Evolutionary conservation across 176 grass and related monocot species (phyloP), one percentile per base, ranked within the genome.

Genomic region (Microstegium vimineum): DNA sequence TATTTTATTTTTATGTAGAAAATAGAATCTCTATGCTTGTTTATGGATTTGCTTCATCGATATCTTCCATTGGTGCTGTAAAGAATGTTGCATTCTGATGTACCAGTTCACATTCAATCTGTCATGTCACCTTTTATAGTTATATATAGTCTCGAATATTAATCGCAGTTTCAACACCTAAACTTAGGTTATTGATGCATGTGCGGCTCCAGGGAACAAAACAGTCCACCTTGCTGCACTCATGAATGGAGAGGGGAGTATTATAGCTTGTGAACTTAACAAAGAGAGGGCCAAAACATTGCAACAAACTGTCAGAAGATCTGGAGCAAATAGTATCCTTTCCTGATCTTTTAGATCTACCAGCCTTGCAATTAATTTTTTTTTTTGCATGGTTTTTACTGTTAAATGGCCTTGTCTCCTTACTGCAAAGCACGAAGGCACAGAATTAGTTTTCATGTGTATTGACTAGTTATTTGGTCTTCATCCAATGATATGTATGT

Each of bases 201-300:
- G 95, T 93, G 95, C 95, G 84, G 92, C 95, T 90, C 95, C 95
- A 86, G 95, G 95, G 92, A 98, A 98, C 89, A 95, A 98, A 91
- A 98, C 95, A 27, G 82, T 86, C 18, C 92, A 98, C 49, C 89
- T 98, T 85, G 89, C 95, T 78, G 90, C 90, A 8, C 86, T 98
- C 69, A 98, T 98, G 95, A 88, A 89, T 73, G 92, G 92, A 64
- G 82, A 92, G 68, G 95, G 95, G 27, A 91, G 85, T 85, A 92
- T 98, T 79, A 64, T 93, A 79, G 95, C 95, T 34, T 98, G 89
- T 3, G 92, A 98, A 87, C 82, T 98, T 72, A 88, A 95, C 86
- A 87, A 90, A 80, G 84, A 87, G 46, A 90, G 92, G 84, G 52
- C 90, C 71, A 95, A 87, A 80, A 91, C 87, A 84, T 85, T 98